Evolutionary conservation across 2,329 filamentous ascomycete genomes (phyloP), one percentile per base, ranked within the genome.

Genomic region (Trichoderma guizhouense): DNA sequence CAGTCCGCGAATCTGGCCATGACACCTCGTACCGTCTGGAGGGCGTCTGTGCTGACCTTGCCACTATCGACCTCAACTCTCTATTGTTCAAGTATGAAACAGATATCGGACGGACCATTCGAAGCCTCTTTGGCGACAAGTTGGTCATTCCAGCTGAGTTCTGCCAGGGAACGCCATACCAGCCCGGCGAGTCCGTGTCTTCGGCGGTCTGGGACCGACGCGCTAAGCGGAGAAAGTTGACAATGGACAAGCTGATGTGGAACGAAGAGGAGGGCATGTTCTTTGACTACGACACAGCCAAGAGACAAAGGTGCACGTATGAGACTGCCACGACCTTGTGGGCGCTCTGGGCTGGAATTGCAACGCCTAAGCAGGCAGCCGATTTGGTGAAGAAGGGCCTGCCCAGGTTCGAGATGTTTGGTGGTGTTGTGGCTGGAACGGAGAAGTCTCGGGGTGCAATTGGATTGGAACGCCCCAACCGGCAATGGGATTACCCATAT

Each of bases 401-500:
- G 57, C 96, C 95, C 36, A 91, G 91, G 76, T 95, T 99, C 74
- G 95, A 99, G 82, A 93, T 89, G 1, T 91, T 91, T 73, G 96
- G 96, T 36, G 96, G 96, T 8, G 86, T 99, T 21, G 88, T 97
- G 1, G 95, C 95, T 1, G 95, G 95, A 69, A 97, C 95, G 0
- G 91, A 97, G 79, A 89, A 94, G 81, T 97, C 94, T 69, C 92
- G 96, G 58, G 96, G 96, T 53, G 84, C 86, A 36, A 85, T 97
- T 73, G 91, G 92, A 14, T 82, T 98, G 51, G 89, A 95, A 76
- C 89, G 95, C 62, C 96, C 96, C 8, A 98, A 98, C 81, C 90
- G 96, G 76, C 96, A 99, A 81, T 99, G 96, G 96, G 96, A 99
- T 81, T 98, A 94, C 80, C 96, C 96, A 0, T 98, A 96, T 79